Evolutionary conservation across 2,329 filamentous ascomycete species (phyloP).

Genomic region (Ascochyta clinopodiicola): DNA sequence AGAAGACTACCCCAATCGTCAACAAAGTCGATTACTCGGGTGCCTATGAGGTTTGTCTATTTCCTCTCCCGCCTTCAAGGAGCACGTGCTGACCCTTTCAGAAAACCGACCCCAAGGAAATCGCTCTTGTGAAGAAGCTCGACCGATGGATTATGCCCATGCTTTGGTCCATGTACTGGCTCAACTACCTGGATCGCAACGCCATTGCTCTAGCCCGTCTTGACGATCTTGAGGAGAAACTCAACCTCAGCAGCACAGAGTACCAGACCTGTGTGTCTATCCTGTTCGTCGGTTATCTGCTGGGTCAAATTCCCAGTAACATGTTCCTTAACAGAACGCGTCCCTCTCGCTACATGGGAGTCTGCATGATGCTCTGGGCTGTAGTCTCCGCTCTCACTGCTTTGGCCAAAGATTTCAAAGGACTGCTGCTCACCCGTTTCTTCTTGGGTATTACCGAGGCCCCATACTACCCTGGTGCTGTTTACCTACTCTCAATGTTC

Average conservation of each 20-base stretch:
- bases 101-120: slow-evolving; percentile 45
- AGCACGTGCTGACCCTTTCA: neutral
- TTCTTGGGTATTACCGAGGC: slow-evolving; percentile 62
- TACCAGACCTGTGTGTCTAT: slow-evolving; percentile 63
- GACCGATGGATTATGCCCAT: slow-evolving; percentile 72
- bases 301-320: slow-evolving; percentile 52
- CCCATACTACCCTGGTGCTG: slow-evolving; percentile 62
- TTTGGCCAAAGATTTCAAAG: slow-evolving; percentile 53
- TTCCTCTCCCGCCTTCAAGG: neutral
- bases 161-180: slow-evolving; percentile 76
- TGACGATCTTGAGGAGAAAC: slow-evolving; percentile 65
- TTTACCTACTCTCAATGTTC: slow-evolving; percentile 71
- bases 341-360: slow-evolving; percentile 50
- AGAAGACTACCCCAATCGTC: slow-evolving; percentile 30
- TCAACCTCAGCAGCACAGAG: slow-evolving; percentile 62
- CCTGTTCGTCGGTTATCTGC: slow-evolving; percentile 62
- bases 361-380: slow-evolving; percentile 52
- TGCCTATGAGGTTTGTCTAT: slow-evolving; percentile 30
- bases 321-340: slow-evolving; percentile 53
- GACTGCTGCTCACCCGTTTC: slow-evolving; percentile 58
- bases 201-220: slow-evolving; percentile 72
- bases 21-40: slow-evolving; percentile 43
- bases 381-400: slow-evolving; percentile 49
- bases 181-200: slow-evolving; percentile 75
- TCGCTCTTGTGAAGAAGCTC: slow-evolving; percentile 65